Base-by-base conservation (phyloP, 2,329 filamentous ascomycete species). In the Ophiostoma sp. region DNA sequence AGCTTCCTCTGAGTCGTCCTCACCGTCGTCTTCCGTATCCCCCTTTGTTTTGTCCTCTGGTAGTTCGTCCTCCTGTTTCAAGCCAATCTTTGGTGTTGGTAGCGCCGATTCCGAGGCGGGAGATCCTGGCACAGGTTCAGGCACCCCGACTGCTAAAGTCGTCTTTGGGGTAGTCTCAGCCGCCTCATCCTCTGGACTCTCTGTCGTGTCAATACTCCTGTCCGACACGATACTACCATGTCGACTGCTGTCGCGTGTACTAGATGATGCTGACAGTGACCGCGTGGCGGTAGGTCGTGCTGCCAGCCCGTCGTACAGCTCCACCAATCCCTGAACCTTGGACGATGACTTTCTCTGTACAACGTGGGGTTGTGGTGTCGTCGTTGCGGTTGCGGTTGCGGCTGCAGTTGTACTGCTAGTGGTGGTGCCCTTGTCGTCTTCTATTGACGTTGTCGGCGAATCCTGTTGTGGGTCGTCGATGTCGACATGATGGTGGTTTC, bases 291-390 rank as follows among this genome's bases (percentile, higher is more conserved):
- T 25, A 1, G 45, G 55, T 11, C 70, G 55, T 22, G 28, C 57
- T 1, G 71, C 63, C 22, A 74, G 52, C 5, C 83, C 84, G 74
- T 89, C 86, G 68, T 83, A 87, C 80, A 85, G 83, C 28, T 82
- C 82, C 42, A 87, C 86, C 31, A 88, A 79, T 66, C 85, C 84
- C 71, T 86, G 85, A 2, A 88, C 85, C 75, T 85, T 87, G 5
- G 78, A 77, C 8, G 84, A 85, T 0, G 77, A 76, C 70, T 83
- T 81, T 59, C 80, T 78, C 52, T 75, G 76, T 19, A 74, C 71
- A 1, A 75, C 72, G 4, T 63, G 45, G 57, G 52, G 48, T 12
- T 57, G 39, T 22, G 57, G 42, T 25, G 39, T 48, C 11, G 6
- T 39, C 6, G 22, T 57, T 19, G 3, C 52, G 45, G 50, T 25